Base-by-base conservation (phyloP, 2,329 filamentous ascomycete species). In the Ceratocystis huliohia region DNA sequence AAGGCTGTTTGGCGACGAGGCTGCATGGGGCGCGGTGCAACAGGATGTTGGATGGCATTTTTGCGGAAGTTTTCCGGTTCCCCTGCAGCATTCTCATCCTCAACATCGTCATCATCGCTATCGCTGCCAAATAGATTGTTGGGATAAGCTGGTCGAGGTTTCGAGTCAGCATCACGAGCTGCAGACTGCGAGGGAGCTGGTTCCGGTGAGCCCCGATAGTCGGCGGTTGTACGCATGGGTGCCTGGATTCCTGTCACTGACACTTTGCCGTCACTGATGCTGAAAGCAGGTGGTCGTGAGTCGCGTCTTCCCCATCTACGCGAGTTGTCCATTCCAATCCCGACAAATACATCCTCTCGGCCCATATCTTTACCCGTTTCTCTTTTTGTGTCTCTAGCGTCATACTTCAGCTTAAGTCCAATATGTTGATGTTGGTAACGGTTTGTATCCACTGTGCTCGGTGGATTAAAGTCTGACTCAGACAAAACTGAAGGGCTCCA, bases 381-480 rank as follows among this genome's bases (percentile, higher is more conserved):
- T 61, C 61, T 61, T 65, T 50, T 28, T 41, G 44, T 7, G 28
- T 57, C 53, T 28, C 53, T 33, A 25, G 56, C 8, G 25, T 59
- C 56, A 45, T 46, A 28, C 20, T 50, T 64, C 15, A 25, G 45
- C 45, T 64, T 64, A 7, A 15, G 8, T 17, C 28, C 62, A 15
- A 45, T 15, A 5, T 64, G 28, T 10, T 57, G 45, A 28, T 66
- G 33, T 20, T 62, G 66, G 22, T 65, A 66, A 3, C 59, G 64
- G 13, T 61, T 65, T n/a, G 61, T 64, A 22, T 63, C 61, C 30
- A 68, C 61, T 22, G 68, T 69, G 45, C 63, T 64, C 3, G 69
- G 69, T 2, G 69, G 67, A 20, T 70, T 70, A 50, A 70, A 70
- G 33, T 70, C 69, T 6, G 69, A 70, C 33, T 70, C 69, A 4